Conservation (phyloP, 768 basidiomycete species). For the Lepiota brunneoincarnata region DNA sequence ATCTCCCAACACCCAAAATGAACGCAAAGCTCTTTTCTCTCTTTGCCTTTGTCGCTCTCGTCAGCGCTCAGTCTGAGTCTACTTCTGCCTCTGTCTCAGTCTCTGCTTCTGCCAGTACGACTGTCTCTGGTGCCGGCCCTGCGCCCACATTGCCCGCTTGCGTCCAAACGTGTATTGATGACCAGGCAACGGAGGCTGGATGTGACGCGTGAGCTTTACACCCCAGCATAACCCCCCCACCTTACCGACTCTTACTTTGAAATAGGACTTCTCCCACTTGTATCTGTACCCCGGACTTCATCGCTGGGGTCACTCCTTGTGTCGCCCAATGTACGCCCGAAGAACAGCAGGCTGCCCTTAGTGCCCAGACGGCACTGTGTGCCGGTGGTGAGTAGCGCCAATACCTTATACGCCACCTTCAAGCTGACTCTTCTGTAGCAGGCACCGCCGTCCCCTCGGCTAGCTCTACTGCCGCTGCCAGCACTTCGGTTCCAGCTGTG, state of each 20-base stretch:
- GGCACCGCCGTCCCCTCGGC: too few relatives aligned
- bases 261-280: background rate
- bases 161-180: background rate
- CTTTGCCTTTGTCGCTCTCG: constrained; percentile 4
- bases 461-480: background rate
- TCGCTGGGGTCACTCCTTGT: background rate
- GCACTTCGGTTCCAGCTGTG: background rate
- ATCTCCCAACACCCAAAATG: background rate
- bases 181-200: background rate
- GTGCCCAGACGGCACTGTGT: background rate
- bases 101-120: background rate
- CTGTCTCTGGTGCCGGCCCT: background rate
- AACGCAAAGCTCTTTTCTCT: constrained; percentile 6
- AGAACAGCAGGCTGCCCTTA: background rate
- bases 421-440: background rate
- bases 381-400: background rate
- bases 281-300: background rate
- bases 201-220: constrained; percentile 2
- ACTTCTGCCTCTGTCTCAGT: background rate
- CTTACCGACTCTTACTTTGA: background rate
- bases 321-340: background rate
- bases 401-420: too few relatives aligned
- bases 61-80: background rate
- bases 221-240: background rate
- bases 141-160: background rate